These are phyloP conservation scores for Wickerhamomyces ciferrii DNA, from an alignment of 805 yeast species.

Conservation along the genomic window DNA sequence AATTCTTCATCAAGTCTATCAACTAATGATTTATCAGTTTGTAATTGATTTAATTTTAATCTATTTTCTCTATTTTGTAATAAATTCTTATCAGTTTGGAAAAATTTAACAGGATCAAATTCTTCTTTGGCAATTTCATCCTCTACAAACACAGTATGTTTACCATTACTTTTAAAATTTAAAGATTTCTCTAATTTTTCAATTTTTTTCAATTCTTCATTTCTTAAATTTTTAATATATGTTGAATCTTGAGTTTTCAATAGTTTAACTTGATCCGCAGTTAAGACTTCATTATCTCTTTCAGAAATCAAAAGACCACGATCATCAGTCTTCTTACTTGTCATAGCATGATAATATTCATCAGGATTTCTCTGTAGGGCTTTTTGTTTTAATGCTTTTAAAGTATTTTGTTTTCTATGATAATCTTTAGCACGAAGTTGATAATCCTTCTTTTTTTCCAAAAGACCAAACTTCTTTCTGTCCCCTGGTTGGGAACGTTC, in stretches of 20 bases:
- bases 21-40: slow-evolving; percentile 28
- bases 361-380: slow-evolving; percentile 81
- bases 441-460: slow-evolving; percentile 91
- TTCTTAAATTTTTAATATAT: slow-evolving; percentile 73
- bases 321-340: slow-evolving; percentile 57
- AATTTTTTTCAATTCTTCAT: slow-evolving; percentile 61
- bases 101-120: slow-evolving; percentile 61
- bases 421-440: slow-evolving; percentile 63
- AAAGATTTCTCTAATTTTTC: slow-evolving; percentile 41
- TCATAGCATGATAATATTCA: slow-evolving; percentile 96
- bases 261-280: slow-evolving; percentile 73
- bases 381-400: slow-evolving; percentile 69
- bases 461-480: slow-evolving; percentile 71
- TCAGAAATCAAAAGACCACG: slow-evolving; percentile 66
- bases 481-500: slow-evolving; percentile 86
- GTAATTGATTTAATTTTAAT: slow-evolving; percentile 55
- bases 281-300: slow-evolving; percentile 54
- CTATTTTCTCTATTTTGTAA: slow-evolving; percentile 68
- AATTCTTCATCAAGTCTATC: slow-evolving; percentile 20
- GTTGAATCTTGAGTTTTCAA: slow-evolving; percentile 89
- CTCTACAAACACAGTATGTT: slow-evolving; percentile 85
- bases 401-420: slow-evolving; percentile 50
- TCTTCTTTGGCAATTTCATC: slow-evolving; percentile 43
- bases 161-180: slow-evolving; percentile 54
- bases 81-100: slow-evolving; percentile 65